A percentile compares a stretch with the other conserved stretches of the same genome.
phyloP scores from a whole-genome alignment of 2,329 filamentous ascomycete genomes.

The Cladophialophora chaetospira region DNA sequence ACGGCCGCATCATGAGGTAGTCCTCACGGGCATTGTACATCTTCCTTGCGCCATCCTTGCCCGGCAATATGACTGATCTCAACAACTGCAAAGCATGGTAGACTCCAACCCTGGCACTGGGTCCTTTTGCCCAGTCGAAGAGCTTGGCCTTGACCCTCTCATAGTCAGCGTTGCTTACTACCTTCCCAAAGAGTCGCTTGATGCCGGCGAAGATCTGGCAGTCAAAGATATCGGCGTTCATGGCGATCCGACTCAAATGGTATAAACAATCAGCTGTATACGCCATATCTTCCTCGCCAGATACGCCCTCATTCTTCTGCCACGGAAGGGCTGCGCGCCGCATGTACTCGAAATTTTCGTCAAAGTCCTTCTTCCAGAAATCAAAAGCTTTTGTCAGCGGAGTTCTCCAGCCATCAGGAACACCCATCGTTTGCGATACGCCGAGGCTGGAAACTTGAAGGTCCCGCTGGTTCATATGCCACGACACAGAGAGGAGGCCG shows the following conservation, averaged over 20 bases:
- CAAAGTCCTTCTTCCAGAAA: slow-evolving; percentile 89
- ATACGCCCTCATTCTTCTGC: slow-evolving; percentile 25
- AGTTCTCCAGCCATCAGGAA: slow-evolving; percentile 85
- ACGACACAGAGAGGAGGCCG: slow-evolving; percentile 86
- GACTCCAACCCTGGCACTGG: slow-evolving; percentile 81
- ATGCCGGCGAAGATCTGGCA: slow-evolving; percentile 93
- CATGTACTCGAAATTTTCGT: slow-evolving; percentile 63
- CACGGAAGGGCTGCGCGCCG: slow-evolving; percentile 30
- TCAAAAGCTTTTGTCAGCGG: slow-evolving; percentile 86
- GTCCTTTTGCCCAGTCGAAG: slow-evolving; percentile 83
- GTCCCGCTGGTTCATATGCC: slow-evolving; percentile 98
- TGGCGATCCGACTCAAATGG: slow-evolving; percentile 93
- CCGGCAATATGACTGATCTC: slow-evolving; percentile 60
- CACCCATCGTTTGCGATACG: slow-evolving; percentile 66
- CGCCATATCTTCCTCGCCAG: slow-evolving; percentile 69
- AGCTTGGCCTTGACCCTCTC: slow-evolving; percentile 74
- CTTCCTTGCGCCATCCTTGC: slow-evolving; percentile 37
- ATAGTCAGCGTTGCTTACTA: slow-evolving; percentile 80
- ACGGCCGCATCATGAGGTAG: slow-evolving; percentile 86
- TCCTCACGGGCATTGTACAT: slow-evolving; percentile 84
- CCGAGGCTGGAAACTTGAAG: slow-evolving; percentile 86
- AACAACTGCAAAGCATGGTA: slow-evolving; percentile 91
- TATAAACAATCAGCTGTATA: slow-evolving; percentile 87
- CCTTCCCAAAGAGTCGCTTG: slow-evolving; percentile 77
- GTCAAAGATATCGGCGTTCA: slow-evolving; percentile 94